A percentile compares a stretch with the other conserved stretches of the same genome.
These are phyloP conservation scores for Dalechampia spathulata DNA, from an alignment of 441 rosid species.

Conservation along the genomic window DNA sequence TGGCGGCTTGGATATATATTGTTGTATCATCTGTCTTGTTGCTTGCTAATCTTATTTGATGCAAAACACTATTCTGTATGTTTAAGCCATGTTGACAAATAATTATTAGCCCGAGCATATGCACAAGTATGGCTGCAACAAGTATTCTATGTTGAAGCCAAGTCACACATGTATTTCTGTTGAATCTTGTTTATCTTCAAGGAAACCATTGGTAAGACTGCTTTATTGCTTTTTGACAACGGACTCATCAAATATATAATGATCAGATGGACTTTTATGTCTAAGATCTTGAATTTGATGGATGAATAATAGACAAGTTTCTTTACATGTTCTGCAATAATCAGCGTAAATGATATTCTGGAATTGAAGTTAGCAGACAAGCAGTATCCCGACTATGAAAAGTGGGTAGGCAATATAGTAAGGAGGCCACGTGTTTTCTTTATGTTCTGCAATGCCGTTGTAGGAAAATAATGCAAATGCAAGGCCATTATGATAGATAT, in stretches of 20 bases:
- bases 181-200: no score
- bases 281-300: not conserved
- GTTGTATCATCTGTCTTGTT: not conserved
- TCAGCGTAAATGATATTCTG: not conserved
- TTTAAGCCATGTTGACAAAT: not conserved
- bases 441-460: not conserved
- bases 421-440: not conserved
- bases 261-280: not conserved
- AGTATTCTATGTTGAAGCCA: no score
- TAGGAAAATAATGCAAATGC: not conserved
- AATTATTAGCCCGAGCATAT: not conserved
- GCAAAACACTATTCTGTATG: not conserved
- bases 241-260: not conserved
- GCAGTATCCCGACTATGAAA: slow-evolving; percentile 1
- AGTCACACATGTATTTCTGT: no score
- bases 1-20: not conserved
- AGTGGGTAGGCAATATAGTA: not conserved
- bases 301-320: not conserved
- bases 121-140: not conserved
- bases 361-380: not conserved
- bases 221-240: not conserved
- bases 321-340: not conserved
- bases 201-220: no score
- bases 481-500: not conserved
- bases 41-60: not conserved